A percentile compares a stretch with the other conserved stretches of the same genome.
Conservation (phyloP, 1,139 yeast species). For the Blastobotrys petasosporus region DNA sequence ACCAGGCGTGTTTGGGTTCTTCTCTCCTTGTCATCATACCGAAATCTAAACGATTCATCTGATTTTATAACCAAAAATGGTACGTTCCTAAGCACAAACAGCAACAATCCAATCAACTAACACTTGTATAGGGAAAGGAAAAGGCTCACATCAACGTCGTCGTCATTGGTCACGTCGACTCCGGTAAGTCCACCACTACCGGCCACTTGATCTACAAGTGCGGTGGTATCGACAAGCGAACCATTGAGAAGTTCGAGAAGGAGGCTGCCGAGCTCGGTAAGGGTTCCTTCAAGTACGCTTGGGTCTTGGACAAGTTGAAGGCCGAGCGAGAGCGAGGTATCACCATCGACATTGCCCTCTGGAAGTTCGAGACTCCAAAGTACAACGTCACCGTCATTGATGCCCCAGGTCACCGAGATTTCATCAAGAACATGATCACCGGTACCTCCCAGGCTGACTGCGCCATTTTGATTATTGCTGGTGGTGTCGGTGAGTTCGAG, state of each 20-base stretch:
- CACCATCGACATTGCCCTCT: constrained; percentile 89
- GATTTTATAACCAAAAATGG: constrained; percentile 35
- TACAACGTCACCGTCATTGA: constrained; percentile 89
- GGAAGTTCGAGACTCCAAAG: constrained; percentile 96
- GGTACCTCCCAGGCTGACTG: constrained; percentile 95
- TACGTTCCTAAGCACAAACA: constrained; percentile 19
- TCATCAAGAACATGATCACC: constrained; percentile 92
- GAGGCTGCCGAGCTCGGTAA: constrained; percentile 98
- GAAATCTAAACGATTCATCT: constrained; percentile 39
- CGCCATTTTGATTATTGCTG: constrained; percentile 85
- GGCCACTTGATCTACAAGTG: constrained; percentile 98
- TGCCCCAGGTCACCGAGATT: constrained; percentile 97
- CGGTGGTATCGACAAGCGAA: constrained; percentile 92
- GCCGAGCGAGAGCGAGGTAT: constrained; percentile 98
- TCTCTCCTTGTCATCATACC: constrained; percentile 40
- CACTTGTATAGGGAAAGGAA: constrained; percentile 62
- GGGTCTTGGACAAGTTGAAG: constrained; percentile 94
- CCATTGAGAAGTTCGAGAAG: constrained; percentile 97
- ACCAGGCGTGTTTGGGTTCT: constrained; percentile 8
- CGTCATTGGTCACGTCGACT: constrained; percentile 99
- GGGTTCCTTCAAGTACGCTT: constrained; percentile 98
- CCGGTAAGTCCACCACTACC: constrained; percentile 97
- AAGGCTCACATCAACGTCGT: constrained; percentile 98
- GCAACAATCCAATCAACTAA: constrained; percentile 1
- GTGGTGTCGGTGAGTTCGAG: constrained; percentile 92